Evolutionary conservation across 169 alveolate species (phyloP).

Genomic region (Haemoproteus tartakovskyi): DNA sequence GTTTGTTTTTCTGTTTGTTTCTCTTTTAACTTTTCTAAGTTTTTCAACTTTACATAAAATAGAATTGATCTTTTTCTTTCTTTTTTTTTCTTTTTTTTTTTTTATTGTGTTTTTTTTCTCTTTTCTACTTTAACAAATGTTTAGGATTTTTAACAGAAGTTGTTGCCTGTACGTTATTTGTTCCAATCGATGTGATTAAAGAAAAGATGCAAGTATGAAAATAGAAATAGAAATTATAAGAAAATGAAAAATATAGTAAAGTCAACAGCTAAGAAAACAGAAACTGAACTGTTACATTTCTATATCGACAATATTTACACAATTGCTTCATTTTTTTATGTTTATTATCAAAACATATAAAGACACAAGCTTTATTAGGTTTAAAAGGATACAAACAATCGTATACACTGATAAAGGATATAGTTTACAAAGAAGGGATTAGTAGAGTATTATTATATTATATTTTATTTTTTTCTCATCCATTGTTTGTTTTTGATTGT

Average conservation of each 20-base stretch:
- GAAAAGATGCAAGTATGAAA: conserved; percentile 54
- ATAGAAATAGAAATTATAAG: neutral
- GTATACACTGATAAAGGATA: conserved; percentile 10
- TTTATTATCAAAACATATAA: neutral
- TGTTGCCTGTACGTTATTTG: conserved; percentile 37
- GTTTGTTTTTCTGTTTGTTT: no score
- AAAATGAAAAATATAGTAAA: neutral
- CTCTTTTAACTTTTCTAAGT: no score
- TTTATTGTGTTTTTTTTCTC: neutral
- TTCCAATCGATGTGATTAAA: conserved; percentile 50
- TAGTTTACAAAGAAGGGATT: conserved; percentile 18
- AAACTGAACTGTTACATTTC: neutral
- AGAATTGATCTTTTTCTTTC: no score
- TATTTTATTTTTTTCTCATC: no score
- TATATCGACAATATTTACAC: neutral
- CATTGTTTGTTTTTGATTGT: no score
- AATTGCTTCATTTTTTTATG: neutral
- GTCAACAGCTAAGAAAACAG: neutral
- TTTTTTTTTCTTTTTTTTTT: neutral
- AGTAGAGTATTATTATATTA: no score
- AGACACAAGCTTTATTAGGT: conserved; percentile 42
- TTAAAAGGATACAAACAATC: conserved; percentile 19
- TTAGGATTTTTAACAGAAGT: conserved; percentile 40
- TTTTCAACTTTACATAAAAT: no score
- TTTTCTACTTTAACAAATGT: no score